Conservation (phyloP, 306 rosid genomes). For the Cucurbita ficifolia region DNA sequence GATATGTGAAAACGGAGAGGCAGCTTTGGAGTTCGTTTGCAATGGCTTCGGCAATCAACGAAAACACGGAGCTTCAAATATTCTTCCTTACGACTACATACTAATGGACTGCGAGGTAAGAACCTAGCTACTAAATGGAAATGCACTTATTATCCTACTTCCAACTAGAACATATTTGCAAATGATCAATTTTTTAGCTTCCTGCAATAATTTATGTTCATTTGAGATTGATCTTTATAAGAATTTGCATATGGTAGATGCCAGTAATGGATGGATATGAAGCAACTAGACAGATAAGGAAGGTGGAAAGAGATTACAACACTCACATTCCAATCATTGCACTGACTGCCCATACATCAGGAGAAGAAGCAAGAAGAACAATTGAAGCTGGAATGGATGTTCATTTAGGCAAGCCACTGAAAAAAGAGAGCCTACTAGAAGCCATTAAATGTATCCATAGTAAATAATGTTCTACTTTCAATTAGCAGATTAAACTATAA, state of each 20-base stretch:
- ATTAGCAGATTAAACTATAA: not conserved
- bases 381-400: constrained; percentile 48
- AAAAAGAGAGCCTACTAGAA: constrained; percentile 21
- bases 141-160: not conserved
- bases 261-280: constrained; percentile 51
- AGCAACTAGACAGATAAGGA: constrained; percentile 43
- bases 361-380: constrained; percentile 19
- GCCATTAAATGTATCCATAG: constrained; percentile 24
- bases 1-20: constrained; percentile 40
- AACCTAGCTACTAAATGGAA: not conserved
- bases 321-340: constrained; percentile 57
- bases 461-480: not conserved
- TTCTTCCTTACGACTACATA: constrained; percentile 50
- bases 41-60: constrained; percentile 14
- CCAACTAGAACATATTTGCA: not conserved
- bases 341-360: constrained; percentile 35
- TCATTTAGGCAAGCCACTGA: constrained; percentile 43
- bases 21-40: constrained; percentile 29
- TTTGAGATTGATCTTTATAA: not conserved
- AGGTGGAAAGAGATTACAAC: constrained; percentile 26
- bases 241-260: constrained; percentile 30
- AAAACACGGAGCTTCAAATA: constrained; percentile 2
- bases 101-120: constrained; percentile 75
- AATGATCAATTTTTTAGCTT: no score
- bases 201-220: not conserved